Evolutionary conservation across 352 stramenopile genomes (phyloP).

Genomic region (Globisporangium polare): DNA sequence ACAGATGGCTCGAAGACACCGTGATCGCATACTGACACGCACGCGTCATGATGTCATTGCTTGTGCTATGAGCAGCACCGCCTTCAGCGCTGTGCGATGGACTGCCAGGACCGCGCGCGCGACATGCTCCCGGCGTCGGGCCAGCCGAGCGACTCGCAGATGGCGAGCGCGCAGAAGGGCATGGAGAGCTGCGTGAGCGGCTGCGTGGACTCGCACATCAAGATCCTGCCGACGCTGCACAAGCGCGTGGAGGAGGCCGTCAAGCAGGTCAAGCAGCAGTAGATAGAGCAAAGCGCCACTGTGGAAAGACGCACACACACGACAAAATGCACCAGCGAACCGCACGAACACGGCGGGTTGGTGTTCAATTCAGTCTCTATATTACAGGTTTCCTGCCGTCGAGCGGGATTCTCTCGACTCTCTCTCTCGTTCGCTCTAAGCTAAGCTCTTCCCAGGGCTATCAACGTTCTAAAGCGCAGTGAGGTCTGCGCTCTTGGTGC

Average conservation of each 20-base stretch:
- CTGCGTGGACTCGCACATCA: constrained; percentile 76
- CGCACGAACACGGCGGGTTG: not conserved
- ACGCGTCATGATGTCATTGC: not conserved
- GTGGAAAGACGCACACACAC: not conserved
- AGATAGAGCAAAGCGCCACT: constrained; percentile 9
- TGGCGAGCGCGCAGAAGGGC: constrained; percentile 59
- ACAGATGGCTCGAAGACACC: not conserved
- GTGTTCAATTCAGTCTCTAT: not conserved
- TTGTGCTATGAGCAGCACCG: constrained; percentile 36
- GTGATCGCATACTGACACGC: not conserved
- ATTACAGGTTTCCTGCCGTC: not conserved
- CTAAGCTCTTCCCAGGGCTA: not conserved
- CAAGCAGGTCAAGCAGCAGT: constrained; percentile 60
- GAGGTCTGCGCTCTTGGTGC: constrained; percentile 16
- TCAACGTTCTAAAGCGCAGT: constrained; percentile 20
- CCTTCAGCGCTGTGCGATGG: constrained; percentile 81
- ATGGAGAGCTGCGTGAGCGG: constrained; percentile 70
- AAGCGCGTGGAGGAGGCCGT: constrained; percentile 73
- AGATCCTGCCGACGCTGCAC: constrained; percentile 66
- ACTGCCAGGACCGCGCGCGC: constrained; percentile 82
- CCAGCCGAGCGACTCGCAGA: constrained; percentile 66
- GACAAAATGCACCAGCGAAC: not conserved
- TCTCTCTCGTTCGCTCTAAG: not conserved
- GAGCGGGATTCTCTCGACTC: not conserved
- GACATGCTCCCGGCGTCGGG: constrained; percentile 56